A percentile compares a stretch with the other conserved stretches of the same genome.
Evolutionary conservation across 2,329 filamentous ascomycete genomes (phyloP).

Genomic region (Dactylonectria macrodidyma): DNA sequence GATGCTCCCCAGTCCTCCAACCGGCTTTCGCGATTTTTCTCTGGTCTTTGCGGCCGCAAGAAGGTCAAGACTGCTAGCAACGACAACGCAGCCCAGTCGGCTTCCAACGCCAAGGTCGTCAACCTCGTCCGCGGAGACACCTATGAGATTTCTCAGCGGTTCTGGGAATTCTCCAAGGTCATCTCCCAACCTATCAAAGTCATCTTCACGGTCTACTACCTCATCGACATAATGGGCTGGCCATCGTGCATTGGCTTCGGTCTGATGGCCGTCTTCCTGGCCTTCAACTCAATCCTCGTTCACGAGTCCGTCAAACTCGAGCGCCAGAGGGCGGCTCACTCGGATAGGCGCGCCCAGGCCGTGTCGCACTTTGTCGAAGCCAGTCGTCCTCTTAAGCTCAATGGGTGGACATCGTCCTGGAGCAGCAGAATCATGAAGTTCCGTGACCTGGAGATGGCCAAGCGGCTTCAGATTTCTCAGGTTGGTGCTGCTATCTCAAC

Average conservation of each 20-base stretch:
- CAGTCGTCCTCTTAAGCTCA: slow-evolving; percentile 74
- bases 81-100: slow-evolving; percentile 62
- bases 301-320: slow-evolving; percentile 78
- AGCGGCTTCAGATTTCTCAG: slow-evolving; percentile 55
- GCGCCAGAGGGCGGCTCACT: slow-evolving; percentile 77
- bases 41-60: slow-evolving; percentile 37
- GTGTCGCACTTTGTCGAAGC: slow-evolving; percentile 91
- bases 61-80: slow-evolving; percentile 28
- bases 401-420: slow-evolving; percentile 58
- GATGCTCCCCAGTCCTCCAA: neutral
- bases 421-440: slow-evolving; percentile 55
- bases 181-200: slow-evolving; percentile 83
- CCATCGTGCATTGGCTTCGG: slow-evolving; percentile 82
- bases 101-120: slow-evolving; percentile 91
- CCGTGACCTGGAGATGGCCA: slow-evolving; percentile 54
- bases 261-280: slow-evolving; percentile 78
- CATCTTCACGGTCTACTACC: slow-evolving; percentile 74
- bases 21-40: slow-evolving; percentile 35
- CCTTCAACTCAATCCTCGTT: slow-evolving; percentile 78
- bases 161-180: slow-evolving; percentile 89
- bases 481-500: slow-evolving; percentile 70
- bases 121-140: slow-evolving; percentile 88
- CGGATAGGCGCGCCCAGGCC: slow-evolving; percentile 83
- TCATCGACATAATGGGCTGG: slow-evolving; percentile 84
- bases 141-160: slow-evolving; percentile 85